Evolutionary conservation across 768 basidiomycete species (phyloP).

Genomic region (Trametes villosa): DNA sequence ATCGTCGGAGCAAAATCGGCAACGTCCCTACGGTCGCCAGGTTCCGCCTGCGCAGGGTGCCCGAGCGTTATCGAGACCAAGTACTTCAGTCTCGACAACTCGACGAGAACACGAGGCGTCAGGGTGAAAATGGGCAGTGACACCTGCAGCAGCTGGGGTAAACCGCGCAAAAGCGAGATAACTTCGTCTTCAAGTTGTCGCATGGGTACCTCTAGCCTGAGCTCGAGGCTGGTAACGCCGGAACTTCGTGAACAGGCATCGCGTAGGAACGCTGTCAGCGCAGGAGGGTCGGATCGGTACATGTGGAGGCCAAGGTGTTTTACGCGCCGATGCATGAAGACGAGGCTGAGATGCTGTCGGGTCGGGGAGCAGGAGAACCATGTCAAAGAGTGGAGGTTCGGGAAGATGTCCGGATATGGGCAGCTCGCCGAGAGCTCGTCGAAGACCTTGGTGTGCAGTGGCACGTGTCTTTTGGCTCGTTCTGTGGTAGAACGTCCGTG

Average conservation of each 20-base stretch:
- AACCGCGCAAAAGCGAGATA: conserved; percentile 41
- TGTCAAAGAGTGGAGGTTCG: conserved; percentile 54
- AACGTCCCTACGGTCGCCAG: conserved; percentile 50
- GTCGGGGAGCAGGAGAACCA: conserved; percentile 42
- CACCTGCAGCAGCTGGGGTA: conserved; percentile 50
- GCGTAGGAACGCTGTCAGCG: conserved; percentile 33
- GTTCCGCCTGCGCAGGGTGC: conserved; percentile 48
- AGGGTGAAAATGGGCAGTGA: conserved; percentile 55
- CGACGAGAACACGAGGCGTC: conserved; percentile 49
- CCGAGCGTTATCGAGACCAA: conserved; percentile 53
- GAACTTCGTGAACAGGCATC: conserved; percentile 51
- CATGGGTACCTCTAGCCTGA: conserved; percentile 47
- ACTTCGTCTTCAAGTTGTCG: conserved; percentile 45
- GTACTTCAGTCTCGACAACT: conserved; percentile 47
- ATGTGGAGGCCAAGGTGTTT: conserved; percentile 38
- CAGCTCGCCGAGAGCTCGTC: conserved; percentile 61
- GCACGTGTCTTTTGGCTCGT: conserved; percentile 13
- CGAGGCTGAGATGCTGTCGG: conserved; percentile 39
- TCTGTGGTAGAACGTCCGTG: conserved; percentile 7
- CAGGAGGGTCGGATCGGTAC: conserved; percentile 39
- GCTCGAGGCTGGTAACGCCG: conserved; percentile 47
- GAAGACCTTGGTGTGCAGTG: conserved; percentile 36
- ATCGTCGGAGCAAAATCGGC: conserved; percentile 47
- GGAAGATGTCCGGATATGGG: conserved; percentile 54
- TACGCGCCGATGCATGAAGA: conserved; percentile 61